Evolutionary conservation across 2,329 filamentous ascomycete genomes (phyloP), one percentile per base, ranked within the genome.

Genomic region (Fusarium haematococcum): DNA sequence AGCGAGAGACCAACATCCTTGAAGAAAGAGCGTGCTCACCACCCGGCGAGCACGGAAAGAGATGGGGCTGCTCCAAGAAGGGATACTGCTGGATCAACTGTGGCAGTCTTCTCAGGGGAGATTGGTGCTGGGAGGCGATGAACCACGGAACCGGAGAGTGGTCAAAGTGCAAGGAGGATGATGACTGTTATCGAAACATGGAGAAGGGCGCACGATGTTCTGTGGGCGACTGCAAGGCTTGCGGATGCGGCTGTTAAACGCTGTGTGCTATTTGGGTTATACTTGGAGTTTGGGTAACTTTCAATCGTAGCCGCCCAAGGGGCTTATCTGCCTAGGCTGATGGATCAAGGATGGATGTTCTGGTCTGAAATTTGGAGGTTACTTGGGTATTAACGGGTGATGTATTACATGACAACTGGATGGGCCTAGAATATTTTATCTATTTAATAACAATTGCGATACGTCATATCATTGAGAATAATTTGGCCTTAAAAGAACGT

Each of bases 61-160:
- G 45, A 18, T 59, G 54, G 41, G 63, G 52, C 1, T 65, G 41
- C 41, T 18, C n/a, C n/a, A 20, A 37, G 9, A 9, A 23, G 2
- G 63, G 63, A 14, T 60, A 48, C 41, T 65, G 63, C 41, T 65
- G 63, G 63, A 33, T 35, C 6, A 59, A 48, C 30, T 65, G 63
- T 3, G 63, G 63, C 8, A 48, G 63, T 20, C 16, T n/a, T 11
- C 27, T 32, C 0, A 14, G 27, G 13, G 54, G 54, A 11, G 41
- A 65, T 37, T 50, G 63, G 63, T 65, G 63, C 14, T 60, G 54
- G 63, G 41, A 59, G 63, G 52, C 63, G 16, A 39, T 25, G 48
- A 60, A 65, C n/a, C 13, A 60, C 23, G 63, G 63, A 10, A 23
- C 25, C 2, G 63, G 63, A 32, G 20, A 20, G 6, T 65, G 63